Evolutionary conservation across 2,329 filamentous ascomycete species (phyloP), one percentile per base, ranked within the genome.

Genomic region (Phymatotrichopsis omnivora): DNA sequence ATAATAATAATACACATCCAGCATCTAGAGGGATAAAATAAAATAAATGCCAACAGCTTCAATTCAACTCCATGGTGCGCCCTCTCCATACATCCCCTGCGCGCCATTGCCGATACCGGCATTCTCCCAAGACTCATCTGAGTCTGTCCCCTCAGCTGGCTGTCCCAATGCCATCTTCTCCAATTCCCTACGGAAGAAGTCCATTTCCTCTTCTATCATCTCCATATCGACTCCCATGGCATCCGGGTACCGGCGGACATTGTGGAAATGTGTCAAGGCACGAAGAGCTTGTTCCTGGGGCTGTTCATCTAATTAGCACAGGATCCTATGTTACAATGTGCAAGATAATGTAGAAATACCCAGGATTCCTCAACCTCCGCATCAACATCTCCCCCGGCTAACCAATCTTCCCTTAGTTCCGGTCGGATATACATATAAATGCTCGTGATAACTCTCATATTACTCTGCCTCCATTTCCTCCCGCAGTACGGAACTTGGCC

Each of bases 401-500:
- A 72, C 89, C 91, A 96, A 65, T 95, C 91, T 60, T 98, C 91
- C 23, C 89, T 75, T 34, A 98, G 71, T 63, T 96, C 89, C 0
- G 89, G 89, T 6, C 86, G 75, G 60, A 89, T 94, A 65, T 94
- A 85, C 37, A 98, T 71, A 64, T 95, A 98, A 1, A 98, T 85
- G 3, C 87, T 86, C 0, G 91, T 98, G 61, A 98, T 98, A 60
- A 96, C 87, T 44, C 89, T 83, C 91, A 98, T 98, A 64, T 98
- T 96, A 57, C 79, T 80, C 67, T 96, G 91, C 11, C 91, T 80
- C 91, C 91, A 98, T 67, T 98, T 98, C 32, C 91, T 80, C 17
- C 91, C 89, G 64, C 89, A 96, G 69, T 94, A 98, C 1, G 91
- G 91, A 4, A 98, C 91, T 64, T 98, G 91, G 50, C 86, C 91